Base-by-base conservation (phyloP, 129 eudicot genomes). In the Flaveria bidentis region DNA sequence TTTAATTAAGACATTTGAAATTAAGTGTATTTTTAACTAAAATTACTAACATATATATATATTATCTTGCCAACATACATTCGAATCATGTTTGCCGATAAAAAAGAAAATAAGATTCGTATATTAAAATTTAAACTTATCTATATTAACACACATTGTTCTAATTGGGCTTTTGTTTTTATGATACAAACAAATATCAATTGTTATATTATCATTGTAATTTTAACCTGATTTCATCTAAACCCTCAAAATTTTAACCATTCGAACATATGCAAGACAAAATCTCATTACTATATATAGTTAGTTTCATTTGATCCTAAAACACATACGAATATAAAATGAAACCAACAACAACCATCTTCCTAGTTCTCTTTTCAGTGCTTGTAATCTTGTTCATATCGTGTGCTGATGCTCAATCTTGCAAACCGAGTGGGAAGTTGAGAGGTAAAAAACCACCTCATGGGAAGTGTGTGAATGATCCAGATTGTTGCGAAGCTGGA, bases 401-500 rank as follows among this genome's bases (percentile, higher is more conserved):
- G 1, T n/a, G 44, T 50, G 41, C 18, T 15, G 82, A 70, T 12
- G 82, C 76, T 44, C 82, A 78, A 20, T 57, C 82, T 25, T 78
- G 82, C 71, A 71, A 70, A 17, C 71, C 82, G 8, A 70, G 77
- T 4, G 76, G 82, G 20, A 70, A 60, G 82, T 57, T 78, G 42
- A 58, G 45, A 36, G 82, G 82, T 36, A 70, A 45, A 45, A 78
- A 78, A 70, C 71, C 82, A 30, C 82, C 82, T 20, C 71, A 69
- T 18, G 76, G 81, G 26, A 10, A 82, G 33, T 39, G 79, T 53
- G 66, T 23, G 2, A 10, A 56, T 5, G 72, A 55, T 47, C 73
- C 86, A 17, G 76, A 74, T 28, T 75, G 87, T 71, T 84, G 87
- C 42, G 58, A 76, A 46, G 14, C 47, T 23, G 79, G 82, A 20